Base-by-base conservation (phyloP, 2,329 filamentous ascomycete genomes). In the Alternaria sp. region DNA sequence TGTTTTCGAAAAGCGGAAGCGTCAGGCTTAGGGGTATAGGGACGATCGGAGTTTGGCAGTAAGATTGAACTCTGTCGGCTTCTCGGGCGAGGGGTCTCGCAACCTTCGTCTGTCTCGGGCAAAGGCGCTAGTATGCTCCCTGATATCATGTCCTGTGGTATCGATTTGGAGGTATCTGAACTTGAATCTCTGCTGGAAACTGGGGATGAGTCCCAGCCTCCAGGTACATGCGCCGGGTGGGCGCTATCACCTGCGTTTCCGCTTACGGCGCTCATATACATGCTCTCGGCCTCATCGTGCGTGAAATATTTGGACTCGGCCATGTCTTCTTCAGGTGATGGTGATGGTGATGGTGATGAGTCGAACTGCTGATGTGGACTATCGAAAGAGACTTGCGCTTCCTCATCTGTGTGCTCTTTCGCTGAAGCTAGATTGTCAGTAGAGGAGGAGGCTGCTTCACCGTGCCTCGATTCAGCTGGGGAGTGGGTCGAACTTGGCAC, bases 271-370 rank as follows among this genome's bases (percentile, higher is more conserved):
- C 88, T 94, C 89, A 93, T 90, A 70, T 95, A 96, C 89, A 96
- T 92, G 75, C 92, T 95, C 72, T 92, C 89, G 0, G 91, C 92
- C 64, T 94, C 91, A 63, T 93, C 90, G 60, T 93, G 91, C 36
- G 87, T 92, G 71, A 91, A 94, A 1, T 93, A 73, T 41, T 87
- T 89, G 5, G 92, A 94, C 63, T 80, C 69, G 12, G 78, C 59
- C 27, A 80, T 59, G 54, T 75, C 74, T 54, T 74, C 63, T 16
- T 66, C 64, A 18, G 45, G 16, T 11, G 56, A 51, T 2, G 62
- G 54, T 25, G 22, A 25, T 25, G 22, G 22, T 27, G 25, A 25
- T 25, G 25, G 25, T 22, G 57, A 57, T 6, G 65, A 62, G 38
- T 59, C 56, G 7, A 48, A 43, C n/a, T 56, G 41, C 9, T 54